Evolutionary conservation across 2,329 filamentous ascomycete species (phyloP).

Genomic region (Camptophora hylomeconis): DNA sequence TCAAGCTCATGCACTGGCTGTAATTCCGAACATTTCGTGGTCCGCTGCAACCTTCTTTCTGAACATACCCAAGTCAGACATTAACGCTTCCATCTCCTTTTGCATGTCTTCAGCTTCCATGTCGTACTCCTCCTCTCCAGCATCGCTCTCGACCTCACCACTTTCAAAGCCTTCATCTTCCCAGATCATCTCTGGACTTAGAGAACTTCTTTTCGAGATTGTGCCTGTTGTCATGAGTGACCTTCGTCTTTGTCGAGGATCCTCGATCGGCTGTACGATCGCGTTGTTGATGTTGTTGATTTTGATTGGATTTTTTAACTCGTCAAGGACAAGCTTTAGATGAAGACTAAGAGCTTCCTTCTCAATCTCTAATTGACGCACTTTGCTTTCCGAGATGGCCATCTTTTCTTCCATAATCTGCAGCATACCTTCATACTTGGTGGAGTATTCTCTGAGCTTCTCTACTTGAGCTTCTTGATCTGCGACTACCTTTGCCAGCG

Average conservation of each 20-base stretch:
- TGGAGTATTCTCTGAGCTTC: conserved; percentile 86
- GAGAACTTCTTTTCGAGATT: too few relatives aligned
- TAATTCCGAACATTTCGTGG: conserved; percentile 17
- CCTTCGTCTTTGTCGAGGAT: conserved; percentile 9
- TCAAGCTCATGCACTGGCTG: conserved; percentile 5
- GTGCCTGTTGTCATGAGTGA: too few relatives aligned
- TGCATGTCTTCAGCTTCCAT: conserved; percentile 53
- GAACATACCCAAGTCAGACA: conserved; percentile 69
- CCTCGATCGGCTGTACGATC: conserved; percentile 16
- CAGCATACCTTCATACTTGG: conserved; percentile 78
- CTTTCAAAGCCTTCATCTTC: conserved; percentile 28
- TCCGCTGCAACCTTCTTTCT: conserved; percentile 80
- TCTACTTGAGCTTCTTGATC: conserved; percentile 67
- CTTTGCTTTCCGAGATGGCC: conserved; percentile 85
- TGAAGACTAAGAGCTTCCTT: conserved; percentile 83
- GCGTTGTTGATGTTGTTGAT: too few relatives aligned
- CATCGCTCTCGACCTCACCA: conserved; percentile 29
- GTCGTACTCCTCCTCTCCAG: conserved; percentile 49
- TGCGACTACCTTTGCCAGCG: conserved; percentile 54
- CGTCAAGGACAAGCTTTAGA: conserved; percentile 71
- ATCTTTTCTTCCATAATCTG: conserved; percentile 90
- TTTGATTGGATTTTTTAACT: conserved; percentile 84
- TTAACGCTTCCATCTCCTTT: conserved; percentile 69
- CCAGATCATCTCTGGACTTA: conserved; percentile 13
- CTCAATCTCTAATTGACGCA: conserved; percentile 75